These are phyloP conservation scores for Amanita fuliginea DNA, from an alignment of 768 basidiomycete genomes.

Conservation along the genomic window DNA sequence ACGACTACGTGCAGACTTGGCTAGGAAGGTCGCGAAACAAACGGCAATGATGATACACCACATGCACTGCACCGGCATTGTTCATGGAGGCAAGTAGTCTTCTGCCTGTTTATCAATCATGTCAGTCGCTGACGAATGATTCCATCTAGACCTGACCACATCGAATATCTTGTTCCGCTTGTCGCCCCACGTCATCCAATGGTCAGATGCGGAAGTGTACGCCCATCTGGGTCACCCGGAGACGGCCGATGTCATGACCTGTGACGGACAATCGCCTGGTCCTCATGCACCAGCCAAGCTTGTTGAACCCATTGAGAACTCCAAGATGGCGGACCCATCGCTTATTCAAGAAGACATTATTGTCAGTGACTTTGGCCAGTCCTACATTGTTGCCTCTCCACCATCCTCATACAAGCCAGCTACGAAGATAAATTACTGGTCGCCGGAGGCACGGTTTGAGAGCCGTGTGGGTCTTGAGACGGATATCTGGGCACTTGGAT, in stretches of 20 bases:
- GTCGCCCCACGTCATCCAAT: constrained; percentile 13
- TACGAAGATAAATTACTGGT: constrained; percentile 19
- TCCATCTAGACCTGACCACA: constrained; percentile 23
- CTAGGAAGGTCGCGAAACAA: constrained; percentile 24
- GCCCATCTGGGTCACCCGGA: not conserved
- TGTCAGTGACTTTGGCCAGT: constrained; percentile 28
- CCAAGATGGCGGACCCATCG: constrained; percentile 9
- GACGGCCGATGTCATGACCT: not conserved
- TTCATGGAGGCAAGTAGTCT: constrained; percentile 13
- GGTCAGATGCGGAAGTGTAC: constrained; percentile 19
- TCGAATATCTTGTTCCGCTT: constrained; percentile 16
- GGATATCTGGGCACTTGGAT: constrained; percentile 31
- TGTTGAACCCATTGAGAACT: not conserved
- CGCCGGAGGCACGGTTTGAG: constrained; percentile 28
- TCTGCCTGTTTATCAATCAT: not conserved
- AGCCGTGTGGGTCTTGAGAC: constrained; percentile 13
- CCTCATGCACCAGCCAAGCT: not conserved
- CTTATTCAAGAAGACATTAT: constrained; percentile 22
- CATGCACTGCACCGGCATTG: constrained; percentile 20
- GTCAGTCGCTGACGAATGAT: constrained; percentile 1
- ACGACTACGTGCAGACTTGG: constrained; percentile 21
- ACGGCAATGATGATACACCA: constrained; percentile 13
- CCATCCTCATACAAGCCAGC: constrained; percentile 20
- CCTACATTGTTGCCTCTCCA: constrained; percentile 14
- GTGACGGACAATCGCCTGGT: not conserved